A percentile compares a stretch with the other conserved stretches of the same genome.
Evolutionary conservation across 1,284 basidiomycete species (phyloP).

Genomic region (Fistulina hepatica): DNA sequence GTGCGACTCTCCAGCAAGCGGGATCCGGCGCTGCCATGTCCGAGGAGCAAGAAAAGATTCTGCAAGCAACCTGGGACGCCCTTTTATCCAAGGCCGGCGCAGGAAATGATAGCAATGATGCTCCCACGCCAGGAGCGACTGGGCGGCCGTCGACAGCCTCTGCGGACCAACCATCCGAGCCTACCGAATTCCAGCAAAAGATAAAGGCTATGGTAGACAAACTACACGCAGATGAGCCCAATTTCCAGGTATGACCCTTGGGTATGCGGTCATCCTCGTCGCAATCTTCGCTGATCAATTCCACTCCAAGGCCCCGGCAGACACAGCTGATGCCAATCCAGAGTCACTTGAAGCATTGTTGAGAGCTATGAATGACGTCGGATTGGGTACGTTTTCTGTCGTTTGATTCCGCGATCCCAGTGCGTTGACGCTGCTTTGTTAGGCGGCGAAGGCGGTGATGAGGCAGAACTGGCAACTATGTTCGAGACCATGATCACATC

Average conservation of each 20-base stretch:
- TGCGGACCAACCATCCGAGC: not conserved
- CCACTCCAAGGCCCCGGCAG: constrained; percentile 22
- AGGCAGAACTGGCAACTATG: constrained; percentile 61
- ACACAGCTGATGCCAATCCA: constrained; percentile 18
- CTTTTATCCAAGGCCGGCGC: constrained; percentile 64
- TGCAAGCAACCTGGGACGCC: constrained; percentile 66
- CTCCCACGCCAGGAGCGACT: constrained; percentile 18
- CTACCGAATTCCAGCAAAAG: constrained; percentile 56
- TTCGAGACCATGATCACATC: constrained; percentile 90
- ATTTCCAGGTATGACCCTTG: constrained; percentile 37
- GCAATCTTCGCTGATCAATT: constrained; percentile 10
- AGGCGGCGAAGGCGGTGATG: constrained; percentile 26
- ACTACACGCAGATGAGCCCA: constrained; percentile 63
- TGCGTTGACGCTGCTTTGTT: too few relatives aligned
- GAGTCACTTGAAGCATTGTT: constrained; percentile 43
- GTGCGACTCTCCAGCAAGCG: constrained; percentile 21
- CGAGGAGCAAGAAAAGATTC: constrained; percentile 30
- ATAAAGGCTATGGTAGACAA: constrained; percentile 76
- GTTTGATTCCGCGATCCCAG: too few relatives aligned
- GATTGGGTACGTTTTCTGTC: too few relatives aligned
- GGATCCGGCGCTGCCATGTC: constrained; percentile 16
- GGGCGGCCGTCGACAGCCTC: not conserved
- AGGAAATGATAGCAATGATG: constrained; percentile 26
- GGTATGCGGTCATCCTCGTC: constrained; percentile 1
- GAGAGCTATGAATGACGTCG: constrained; percentile 32